Conservation (phyloP, 139 green algal genomes). For the Limnomonas spitsbergensis region DNA sequence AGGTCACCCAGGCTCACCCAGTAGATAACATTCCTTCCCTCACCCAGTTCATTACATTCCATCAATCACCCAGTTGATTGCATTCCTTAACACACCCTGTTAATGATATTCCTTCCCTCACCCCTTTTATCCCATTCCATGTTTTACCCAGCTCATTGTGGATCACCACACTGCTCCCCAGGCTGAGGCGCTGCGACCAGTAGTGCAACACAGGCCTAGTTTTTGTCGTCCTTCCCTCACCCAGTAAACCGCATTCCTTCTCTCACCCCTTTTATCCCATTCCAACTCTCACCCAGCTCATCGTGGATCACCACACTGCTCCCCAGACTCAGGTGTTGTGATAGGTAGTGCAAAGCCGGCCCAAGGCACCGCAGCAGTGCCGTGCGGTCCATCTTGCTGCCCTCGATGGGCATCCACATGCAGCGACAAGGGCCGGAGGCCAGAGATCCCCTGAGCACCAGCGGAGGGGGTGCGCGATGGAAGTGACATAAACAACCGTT, state of each 20-base stretch:
- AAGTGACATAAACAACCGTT: no score
- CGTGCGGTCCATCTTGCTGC: conserved; percentile 33
- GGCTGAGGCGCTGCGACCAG: conserved; percentile 35
- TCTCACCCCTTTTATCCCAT: neutral
- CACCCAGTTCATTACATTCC: no score
- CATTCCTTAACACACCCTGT: no score
- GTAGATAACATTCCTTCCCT: no score
- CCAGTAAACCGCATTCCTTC: neutral
- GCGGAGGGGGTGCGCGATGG: no score
- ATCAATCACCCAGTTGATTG: no score
- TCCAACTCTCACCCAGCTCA: conserved; percentile 29
- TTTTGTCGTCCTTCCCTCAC: neutral
- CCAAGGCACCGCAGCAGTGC: conserved; percentile 32
- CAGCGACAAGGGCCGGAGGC: neutral
- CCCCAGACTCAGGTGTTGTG: conserved; percentile 30
- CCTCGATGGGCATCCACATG: neutral
- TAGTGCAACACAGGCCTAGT: conserved; percentile 46
- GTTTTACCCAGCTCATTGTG: conserved; percentile 47
- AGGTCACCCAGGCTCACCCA: conserved; percentile 44
- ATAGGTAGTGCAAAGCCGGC: conserved; percentile 46
- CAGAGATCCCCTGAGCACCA: no score
- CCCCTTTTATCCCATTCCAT: no score
- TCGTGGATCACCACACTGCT: conserved; percentile 49
- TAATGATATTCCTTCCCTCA: no score
- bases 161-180: conserved; percentile 44